phyloP scores from a whole-genome alignment of 1,139 yeast species.

The Magnusiomyces sp. region DNA sequence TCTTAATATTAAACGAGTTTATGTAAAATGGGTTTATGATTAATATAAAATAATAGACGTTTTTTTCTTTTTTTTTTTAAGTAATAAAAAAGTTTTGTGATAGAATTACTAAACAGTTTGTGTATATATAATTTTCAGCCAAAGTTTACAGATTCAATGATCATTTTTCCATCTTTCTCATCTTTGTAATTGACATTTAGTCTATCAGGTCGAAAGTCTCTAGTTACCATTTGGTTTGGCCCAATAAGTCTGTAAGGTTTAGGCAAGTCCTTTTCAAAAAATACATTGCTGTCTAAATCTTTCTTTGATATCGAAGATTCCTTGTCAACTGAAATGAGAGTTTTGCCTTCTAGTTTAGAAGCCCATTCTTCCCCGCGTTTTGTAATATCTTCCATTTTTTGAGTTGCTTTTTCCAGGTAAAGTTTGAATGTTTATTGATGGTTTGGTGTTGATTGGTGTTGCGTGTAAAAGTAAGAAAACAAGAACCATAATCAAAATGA shows the following conservation, averaged over 20 bases:
- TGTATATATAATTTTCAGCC: neutral
- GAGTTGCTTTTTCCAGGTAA: too few relatives aligned
- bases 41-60: too few relatives aligned
- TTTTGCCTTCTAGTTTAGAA: neutral
- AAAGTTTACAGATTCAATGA: neutral
- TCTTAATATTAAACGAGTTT: constrained; percentile 16
- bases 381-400: neutral
- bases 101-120: too few relatives aligned
- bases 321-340: neutral
- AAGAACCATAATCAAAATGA: too few relatives aligned
- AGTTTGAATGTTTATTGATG: too few relatives aligned
- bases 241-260: neutral
- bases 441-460: too few relatives aligned
- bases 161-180: neutral
- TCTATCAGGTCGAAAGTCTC: neutral
- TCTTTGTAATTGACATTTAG: neutral
- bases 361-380: neutral
- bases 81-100: too few relatives aligned
- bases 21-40: too few relatives aligned
- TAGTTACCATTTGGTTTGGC: neutral
- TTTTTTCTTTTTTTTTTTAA: too few relatives aligned
- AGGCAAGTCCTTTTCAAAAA: neutral
- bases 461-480: too few relatives aligned
- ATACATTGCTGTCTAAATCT: neutral
- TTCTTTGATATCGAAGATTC: too few relatives aligned